Conservation (phyloP, 129 eudicot genomes). For the Oenanthe sinensis region DNA sequence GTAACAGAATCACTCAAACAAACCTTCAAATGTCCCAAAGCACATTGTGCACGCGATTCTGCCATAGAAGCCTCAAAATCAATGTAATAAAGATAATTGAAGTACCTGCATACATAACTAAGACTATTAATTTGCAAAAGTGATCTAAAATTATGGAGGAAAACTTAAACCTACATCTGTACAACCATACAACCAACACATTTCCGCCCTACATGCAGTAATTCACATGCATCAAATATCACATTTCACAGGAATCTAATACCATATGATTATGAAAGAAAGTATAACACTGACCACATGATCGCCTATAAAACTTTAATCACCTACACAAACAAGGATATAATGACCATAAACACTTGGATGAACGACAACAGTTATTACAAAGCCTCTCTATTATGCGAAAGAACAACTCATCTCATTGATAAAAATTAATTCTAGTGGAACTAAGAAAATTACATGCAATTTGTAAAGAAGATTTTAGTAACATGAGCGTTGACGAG, state of each 20-base stretch:
- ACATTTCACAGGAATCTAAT: not conserved
- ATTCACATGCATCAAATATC: not conserved
- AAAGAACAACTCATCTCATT: not conserved
- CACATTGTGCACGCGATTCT: slow-evolving; percentile 34
- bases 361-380: not conserved
- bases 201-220: not conserved
- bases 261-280: not conserved
- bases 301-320: not conserved
- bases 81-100: slow-evolving; percentile 32
- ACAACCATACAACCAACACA: not conserved
- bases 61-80: slow-evolving; percentile 46
- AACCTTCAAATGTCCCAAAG: slow-evolving; percentile 35
- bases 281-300: not conserved
- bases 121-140: not conserved
- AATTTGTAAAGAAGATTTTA: not conserved
- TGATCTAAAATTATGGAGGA: not conserved
- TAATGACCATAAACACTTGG: not conserved
- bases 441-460: not conserved
- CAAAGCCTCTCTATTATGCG: not conserved
- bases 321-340: not conserved
- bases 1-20: not conserved
- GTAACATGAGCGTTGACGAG: not conserved
- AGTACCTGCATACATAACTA: slow-evolving; percentile 19
- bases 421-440: not conserved
- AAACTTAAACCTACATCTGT: not conserved